phyloP scores from a whole-genome alignment of 345 rosid species.

The Gossypium stocksii region DNA sequence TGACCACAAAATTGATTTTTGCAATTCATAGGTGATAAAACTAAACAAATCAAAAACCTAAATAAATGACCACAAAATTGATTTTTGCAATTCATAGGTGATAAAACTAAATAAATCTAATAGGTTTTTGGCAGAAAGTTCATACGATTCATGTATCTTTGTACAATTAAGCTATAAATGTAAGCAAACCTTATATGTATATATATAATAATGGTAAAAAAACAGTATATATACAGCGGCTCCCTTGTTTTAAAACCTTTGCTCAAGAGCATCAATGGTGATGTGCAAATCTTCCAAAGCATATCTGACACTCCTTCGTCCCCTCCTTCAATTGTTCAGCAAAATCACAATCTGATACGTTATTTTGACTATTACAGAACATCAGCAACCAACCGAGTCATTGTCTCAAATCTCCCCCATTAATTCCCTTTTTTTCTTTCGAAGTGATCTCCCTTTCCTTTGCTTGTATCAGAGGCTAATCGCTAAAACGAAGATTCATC shows the following conservation, averaged over 20 bases:
- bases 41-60: not conserved
- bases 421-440: not conserved
- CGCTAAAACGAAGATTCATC: constrained; percentile 58
- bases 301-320: constrained; percentile 9
- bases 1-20: not conserved
- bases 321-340: not conserved
- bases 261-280: not conserved
- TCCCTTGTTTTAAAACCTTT: not conserved
- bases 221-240: not conserved
- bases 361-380: constrained; percentile 20
- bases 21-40: not conserved
- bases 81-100: not conserved
- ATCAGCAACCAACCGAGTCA: constrained; percentile 19
- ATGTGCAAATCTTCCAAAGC: constrained; percentile 12
- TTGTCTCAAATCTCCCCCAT: not conserved
- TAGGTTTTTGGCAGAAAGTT: not conserved
- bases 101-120: not conserved
- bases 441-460: constrained; percentile 26
- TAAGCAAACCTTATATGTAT: not conserved
- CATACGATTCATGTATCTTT: not conserved
- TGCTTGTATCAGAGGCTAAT: constrained; percentile 62
- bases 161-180: not conserved
- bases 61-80: not conserved
- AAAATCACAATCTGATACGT: constrained; percentile 12
- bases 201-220: not conserved